Evolutionary conservation across 345 rosid species (phyloP).

Genomic region (Dovyalis caffra): DNA sequence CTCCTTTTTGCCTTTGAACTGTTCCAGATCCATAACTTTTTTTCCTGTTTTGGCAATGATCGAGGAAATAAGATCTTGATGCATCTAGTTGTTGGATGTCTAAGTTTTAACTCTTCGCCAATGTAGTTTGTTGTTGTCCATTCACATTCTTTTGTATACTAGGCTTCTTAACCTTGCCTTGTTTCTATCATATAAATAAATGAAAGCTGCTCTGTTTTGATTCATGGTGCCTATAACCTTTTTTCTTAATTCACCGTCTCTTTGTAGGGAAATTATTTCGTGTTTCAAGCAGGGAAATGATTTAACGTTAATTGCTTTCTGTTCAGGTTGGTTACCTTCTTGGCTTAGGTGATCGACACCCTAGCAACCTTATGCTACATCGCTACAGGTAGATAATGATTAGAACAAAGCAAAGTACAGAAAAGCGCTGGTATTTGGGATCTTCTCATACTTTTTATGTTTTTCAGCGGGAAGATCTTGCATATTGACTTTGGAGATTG

Average conservation of each 20-base stretch:
- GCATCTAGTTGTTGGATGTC: slow-evolving; percentile 1
- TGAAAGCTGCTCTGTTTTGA: background rate
- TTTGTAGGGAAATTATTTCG: background rate
- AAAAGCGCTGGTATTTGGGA: background rate
- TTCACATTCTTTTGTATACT: background rate
- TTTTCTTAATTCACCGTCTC: background rate
- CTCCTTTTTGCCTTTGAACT: background rate
- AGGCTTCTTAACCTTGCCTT: background rate
- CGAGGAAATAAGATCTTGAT: background rate
- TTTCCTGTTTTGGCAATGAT: background rate
- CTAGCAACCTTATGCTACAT: slow-evolving; percentile 94
- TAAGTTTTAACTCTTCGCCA: background rate
- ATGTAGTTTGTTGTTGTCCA: background rate
- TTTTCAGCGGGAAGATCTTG: slow-evolving; percentile 87
- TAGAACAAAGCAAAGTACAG: background rate
- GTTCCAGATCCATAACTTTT: background rate
- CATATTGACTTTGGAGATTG: slow-evolving; percentile 99
- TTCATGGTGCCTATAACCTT: background rate
- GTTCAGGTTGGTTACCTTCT: slow-evolving; percentile 98
- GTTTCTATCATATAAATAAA: background rate
- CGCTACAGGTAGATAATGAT: slow-evolving; percentile 66
- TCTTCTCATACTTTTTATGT: slow-evolving; percentile 18
- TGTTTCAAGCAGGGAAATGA: background rate
- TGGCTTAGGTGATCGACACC: slow-evolving; percentile 99
- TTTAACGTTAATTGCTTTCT: slow-evolving; percentile 5